Evolutionary conservation across 1,139 yeast species (phyloP), one percentile per base, ranked within the genome.

Genomic region (Candida mesenterica): DNA sequence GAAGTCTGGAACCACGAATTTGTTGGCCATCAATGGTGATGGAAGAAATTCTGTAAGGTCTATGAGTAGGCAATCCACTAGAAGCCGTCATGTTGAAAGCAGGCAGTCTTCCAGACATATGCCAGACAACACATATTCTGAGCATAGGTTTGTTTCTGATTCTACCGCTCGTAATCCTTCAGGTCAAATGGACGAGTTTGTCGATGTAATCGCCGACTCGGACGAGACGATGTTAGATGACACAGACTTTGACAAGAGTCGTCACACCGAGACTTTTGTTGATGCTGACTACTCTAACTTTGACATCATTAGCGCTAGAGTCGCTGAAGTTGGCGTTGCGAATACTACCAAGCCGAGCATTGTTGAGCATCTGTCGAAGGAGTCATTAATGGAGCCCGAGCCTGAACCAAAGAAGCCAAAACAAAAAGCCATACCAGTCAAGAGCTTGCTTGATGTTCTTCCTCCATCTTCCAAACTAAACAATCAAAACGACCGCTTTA

Each of bases 291-390:
- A 52, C 32, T 61, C 65, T 3, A 56, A 57, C 42, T 53, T 58
- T 36, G 67, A 61, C 33, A 40, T 63, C 15, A 55, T 61, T 16
- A 61, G 67, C 38, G 49, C 62, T 6, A 52, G 61, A 37, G 56
- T 62, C 14, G 67, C 65, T 4, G 63, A 59, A 31, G 43, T 64
- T 24, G 66, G 64, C 1, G 55, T 52, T 30, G 33, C 51, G 20
- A 59, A 49, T 33, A 53, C 45, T 9, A 42, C 44, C 18, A 46
- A 48, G 34, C 64, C 66, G 30, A 59, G 56, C 32, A 43, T 57
- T 20, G 52, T 58, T 12, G 57, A 53, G 23, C 39, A 44, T 30
- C 49, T 41, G 42, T 62, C 68, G 3, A 58, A 49, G 24, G 66
- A 61, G 25, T 56, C 65, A 1, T 53, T 60, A 35, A 44, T 48